Conservation (phyloP, 2,329 filamentous ascomycete genomes). For the Fusarium pininemorale region DNA sequence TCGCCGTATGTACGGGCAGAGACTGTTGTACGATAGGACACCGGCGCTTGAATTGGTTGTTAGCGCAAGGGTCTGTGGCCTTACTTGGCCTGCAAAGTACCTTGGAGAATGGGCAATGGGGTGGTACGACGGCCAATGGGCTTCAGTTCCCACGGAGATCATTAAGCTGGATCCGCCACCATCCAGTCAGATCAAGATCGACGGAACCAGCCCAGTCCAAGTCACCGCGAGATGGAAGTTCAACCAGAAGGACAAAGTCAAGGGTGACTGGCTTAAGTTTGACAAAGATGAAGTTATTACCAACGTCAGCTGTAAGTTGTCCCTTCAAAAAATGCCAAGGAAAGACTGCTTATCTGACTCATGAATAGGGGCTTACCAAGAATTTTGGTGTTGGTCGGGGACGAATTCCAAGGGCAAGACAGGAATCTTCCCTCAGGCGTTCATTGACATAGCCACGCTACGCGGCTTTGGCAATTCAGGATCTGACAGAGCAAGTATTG, state of each 20-base stretch:
- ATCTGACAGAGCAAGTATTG: constrained; percentile 44
- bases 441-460: constrained; percentile 58
- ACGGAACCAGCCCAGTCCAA: constrained; percentile 56
- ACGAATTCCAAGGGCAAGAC: constrained; percentile 61
- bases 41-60: constrained; percentile 57
- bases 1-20: constrained; percentile 58
- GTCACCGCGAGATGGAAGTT: constrained; percentile 65
- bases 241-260: constrained; percentile 52
- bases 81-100: constrained; percentile 62
- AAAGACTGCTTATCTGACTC: constrained; percentile 9
- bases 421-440: constrained; percentile 62
- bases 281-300: constrained; percentile 73
- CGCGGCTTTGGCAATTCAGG: constrained; percentile 46
- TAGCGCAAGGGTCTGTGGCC: constrained; percentile 60
- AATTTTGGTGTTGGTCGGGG: constrained; percentile 67
- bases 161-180: constrained; percentile 60
- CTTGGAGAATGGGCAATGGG: constrained; percentile 66
- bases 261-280: constrained; percentile 65
- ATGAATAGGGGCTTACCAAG: constrained; percentile 53
- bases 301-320: constrained; percentile 66
- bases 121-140: constrained; percentile 63
- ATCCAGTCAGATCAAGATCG: constrained; percentile 56
- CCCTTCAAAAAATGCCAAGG: no score
- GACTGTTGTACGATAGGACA: constrained; percentile 56
- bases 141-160: constrained; percentile 59